Conservation (phyloP, 495 filamentous ascomycete species). For the Jackrogersella multiformis region DNA sequence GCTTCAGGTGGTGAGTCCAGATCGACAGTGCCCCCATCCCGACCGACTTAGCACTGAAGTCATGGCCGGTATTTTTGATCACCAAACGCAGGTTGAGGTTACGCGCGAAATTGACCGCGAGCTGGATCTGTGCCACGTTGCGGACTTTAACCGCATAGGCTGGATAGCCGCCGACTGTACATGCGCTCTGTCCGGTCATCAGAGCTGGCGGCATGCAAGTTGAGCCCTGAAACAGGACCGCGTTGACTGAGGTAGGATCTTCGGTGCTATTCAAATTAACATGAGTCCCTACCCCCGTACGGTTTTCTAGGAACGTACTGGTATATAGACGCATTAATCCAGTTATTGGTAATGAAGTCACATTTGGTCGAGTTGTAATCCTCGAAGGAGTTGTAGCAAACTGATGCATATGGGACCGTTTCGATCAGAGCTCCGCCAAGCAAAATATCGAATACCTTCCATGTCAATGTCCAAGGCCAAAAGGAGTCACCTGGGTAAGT, state of each 20-base stretch:
- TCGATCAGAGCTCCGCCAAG: conserved; percentile 57
- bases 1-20: conserved; percentile 63
- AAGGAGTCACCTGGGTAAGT: conserved; percentile 56
- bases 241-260: conserved; percentile 55
- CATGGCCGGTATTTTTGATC: conserved; percentile 67
- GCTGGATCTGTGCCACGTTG: conserved; percentile 64
- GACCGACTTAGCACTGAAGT: conserved; percentile 61
- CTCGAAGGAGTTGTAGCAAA: conserved; percentile 59
- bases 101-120: conserved; percentile 70
- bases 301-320: conserved; percentile 26
- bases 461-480: conserved; percentile 56
- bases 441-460: conserved; percentile 56
- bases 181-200: conserved; percentile 56
- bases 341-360: conserved; percentile 46
- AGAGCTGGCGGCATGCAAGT: conserved; percentile 51
- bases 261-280: conserved; percentile 39
- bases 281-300: conserved; percentile 13
- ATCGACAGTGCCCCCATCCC: conserved; percentile 56
- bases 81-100: conserved; percentile 67
- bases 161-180: conserved; percentile 63
- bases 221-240: conserved; percentile 52
- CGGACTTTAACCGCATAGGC: conserved; percentile 66
- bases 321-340: conserved; percentile 47
- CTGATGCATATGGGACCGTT: conserved; percentile 58
- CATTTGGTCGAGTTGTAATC: conserved; percentile 56